Conservation (phyloP, 2,329 filamentous ascomycete genomes). For the Colletotrichum sublineola region DNA sequence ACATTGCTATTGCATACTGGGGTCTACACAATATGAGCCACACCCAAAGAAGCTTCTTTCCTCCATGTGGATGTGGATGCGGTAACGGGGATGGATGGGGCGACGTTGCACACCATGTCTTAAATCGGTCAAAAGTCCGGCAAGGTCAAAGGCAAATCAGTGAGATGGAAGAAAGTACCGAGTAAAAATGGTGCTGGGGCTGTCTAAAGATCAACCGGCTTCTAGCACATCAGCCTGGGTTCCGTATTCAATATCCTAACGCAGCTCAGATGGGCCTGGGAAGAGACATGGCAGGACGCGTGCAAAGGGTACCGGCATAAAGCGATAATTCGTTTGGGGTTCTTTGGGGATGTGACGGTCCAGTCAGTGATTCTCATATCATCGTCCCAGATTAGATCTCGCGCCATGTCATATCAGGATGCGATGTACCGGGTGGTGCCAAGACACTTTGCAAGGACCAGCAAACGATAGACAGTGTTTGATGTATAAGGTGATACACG, state of each 20-base stretch:
- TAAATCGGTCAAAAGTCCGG: background rate
- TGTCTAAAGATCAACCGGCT: background rate
- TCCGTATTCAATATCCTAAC: background rate
- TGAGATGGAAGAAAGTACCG: background rate
- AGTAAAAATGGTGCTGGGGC: background rate
- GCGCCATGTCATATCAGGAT: constrained; percentile 6
- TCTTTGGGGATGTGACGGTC: background rate
- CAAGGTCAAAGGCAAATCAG: background rate
- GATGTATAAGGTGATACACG: background rate
- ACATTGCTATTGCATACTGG: background rate
- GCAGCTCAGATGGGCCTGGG: background rate
- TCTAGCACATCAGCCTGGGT: background rate
- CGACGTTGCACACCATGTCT: constrained; percentile 1
- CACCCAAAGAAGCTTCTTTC: background rate
- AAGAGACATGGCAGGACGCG: background rate
- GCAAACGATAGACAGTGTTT: background rate
- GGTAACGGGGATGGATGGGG: background rate
- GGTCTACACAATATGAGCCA: background rate
- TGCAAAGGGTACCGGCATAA: too few relatives aligned
- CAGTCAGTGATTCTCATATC: background rate
- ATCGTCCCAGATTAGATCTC: background rate
- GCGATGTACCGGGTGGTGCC: constrained; percentile 7
- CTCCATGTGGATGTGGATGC: constrained; percentile 18
- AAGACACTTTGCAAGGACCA: constrained; percentile 14
- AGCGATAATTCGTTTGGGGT: background rate